These are phyloP conservation scores for Colletotrichum musae DNA, from an alignment of 2,329 filamentous ascomycete species.

Conservation along the genomic window DNA sequence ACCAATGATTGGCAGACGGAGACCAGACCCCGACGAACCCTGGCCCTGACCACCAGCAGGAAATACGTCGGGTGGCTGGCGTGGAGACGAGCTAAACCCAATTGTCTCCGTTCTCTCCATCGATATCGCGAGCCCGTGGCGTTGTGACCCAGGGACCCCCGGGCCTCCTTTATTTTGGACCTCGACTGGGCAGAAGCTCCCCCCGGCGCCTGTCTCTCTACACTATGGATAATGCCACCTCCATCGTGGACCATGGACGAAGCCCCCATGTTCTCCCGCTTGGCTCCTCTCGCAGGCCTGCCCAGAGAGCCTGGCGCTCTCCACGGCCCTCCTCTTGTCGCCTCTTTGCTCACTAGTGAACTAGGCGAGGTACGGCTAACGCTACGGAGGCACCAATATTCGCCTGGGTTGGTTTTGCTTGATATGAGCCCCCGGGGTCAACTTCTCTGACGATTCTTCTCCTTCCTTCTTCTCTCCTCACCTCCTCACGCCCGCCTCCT, in stretches of 20 bases:
- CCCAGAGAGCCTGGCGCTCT: slow-evolving; percentile 21
- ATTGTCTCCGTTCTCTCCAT: slow-evolving; percentile 28
- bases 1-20: slow-evolving; percentile 35
- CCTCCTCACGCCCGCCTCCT: slow-evolving; percentile 21
- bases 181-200: slow-evolving; percentile 26
- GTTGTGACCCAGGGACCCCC: slow-evolving; percentile 31
- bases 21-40: slow-evolving; percentile 28
- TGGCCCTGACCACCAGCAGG: slow-evolving; percentile 25
- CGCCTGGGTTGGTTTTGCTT: slow-evolving; percentile 34
- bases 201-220: slow-evolving; percentile 5
- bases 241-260: too few relatives aligned
- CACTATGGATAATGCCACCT: slow-evolving; percentile 9
- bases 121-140: slow-evolving; percentile 38
- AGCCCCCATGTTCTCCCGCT: slow-evolving; percentile 14
- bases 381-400: slow-evolving; percentile 22
- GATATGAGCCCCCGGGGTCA: slow-evolving; percentile 34
- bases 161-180: slow-evolving; percentile 40
- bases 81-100: slow-evolving; percentile 39
- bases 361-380: slow-evolving; percentile 19
- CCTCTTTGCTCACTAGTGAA: slow-evolving; percentile 2
- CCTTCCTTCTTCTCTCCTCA: slow-evolving; percentile 19
- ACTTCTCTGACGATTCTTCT: slow-evolving; percentile 24
- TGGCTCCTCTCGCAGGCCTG: slow-evolving; percentile 5
- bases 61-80: slow-evolving; percentile 43
- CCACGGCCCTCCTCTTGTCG: slow-evolving; percentile 14